Percentiles rank a stretch among this genome's conserved stretches.
Conservation (phyloP, 2,329 filamentous ascomycete genomes). For the Aureobasidium pullulans region DNA sequence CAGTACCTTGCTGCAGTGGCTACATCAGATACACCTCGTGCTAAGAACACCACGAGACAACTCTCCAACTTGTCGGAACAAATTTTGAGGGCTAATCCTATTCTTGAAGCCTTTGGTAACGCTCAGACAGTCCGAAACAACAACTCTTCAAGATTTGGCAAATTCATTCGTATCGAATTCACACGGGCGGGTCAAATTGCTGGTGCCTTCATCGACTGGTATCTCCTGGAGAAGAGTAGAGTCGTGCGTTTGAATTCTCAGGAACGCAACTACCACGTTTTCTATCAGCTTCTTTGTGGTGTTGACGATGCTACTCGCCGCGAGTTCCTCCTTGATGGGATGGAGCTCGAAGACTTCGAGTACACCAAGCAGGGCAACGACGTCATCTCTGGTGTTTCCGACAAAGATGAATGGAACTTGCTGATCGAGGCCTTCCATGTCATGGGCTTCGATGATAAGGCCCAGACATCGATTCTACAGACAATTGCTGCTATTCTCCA, state of each 20-base stretch:
- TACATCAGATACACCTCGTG: conserved; percentile 63
- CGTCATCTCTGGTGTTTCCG: conserved; percentile 81
- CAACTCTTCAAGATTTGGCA: conserved; percentile 96
- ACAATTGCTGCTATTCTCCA: conserved; percentile 90
- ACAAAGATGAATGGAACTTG: conserved; percentile 80
- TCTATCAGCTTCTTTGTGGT: conserved; percentile 89
- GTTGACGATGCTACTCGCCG: conserved; percentile 66
- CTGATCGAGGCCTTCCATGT: conserved; percentile 88
- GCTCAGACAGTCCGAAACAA: conserved; percentile 97
- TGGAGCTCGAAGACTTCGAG: conserved; percentile 77
- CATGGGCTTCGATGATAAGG: conserved; percentile 84
- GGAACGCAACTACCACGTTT: conserved; percentile 94
- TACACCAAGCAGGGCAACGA: conserved; percentile 92
- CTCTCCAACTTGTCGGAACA: conserved; percentile 90
- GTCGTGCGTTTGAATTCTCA: conserved; percentile 81
- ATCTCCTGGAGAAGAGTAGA: conserved; percentile 93
- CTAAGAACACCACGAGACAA: conserved; percentile 53
- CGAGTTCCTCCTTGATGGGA: conserved; percentile 65
- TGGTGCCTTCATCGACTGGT: conserved; percentile 98
- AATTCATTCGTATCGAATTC: conserved; percentile 98
- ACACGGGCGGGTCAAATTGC: conserved; percentile 80
- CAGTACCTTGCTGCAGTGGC: conserved; percentile 96
- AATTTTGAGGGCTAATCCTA: conserved; percentile 91
- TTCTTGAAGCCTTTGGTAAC: conserved; percentile 95
- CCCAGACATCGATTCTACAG: conserved; percentile 74